Evolutionary conservation across 139 green algal species (phyloP).

Genomic region (Coccomyxa sp.): DNA sequence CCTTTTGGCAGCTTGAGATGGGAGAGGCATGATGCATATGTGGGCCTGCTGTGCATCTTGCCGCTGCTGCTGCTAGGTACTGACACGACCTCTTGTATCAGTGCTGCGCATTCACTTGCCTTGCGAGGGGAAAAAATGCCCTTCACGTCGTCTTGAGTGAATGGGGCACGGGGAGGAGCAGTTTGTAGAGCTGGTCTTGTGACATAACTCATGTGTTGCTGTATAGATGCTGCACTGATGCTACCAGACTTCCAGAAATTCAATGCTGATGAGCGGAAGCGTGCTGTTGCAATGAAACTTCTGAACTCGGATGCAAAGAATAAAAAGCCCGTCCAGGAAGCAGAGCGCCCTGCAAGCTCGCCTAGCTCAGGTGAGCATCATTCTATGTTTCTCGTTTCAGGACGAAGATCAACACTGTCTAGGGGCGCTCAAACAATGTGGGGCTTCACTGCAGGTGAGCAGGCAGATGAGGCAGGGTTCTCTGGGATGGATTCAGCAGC

Average conservation of each 20-base stretch:
- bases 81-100: too few species aligned
- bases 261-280: not conserved
- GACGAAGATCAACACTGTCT: not conserved
- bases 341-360: not conserved
- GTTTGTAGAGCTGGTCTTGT: not conserved
- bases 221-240: not conserved
- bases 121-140: too few species aligned
- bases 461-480: not conserved
- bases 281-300: not conserved
- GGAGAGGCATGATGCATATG: not conserved
- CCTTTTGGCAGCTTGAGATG: slow-evolving; percentile 10
- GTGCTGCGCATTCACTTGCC: too few species aligned
- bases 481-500: not conserved
- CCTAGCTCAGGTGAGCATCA: not conserved
- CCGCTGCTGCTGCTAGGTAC: not conserved
- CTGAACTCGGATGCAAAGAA: not conserved
- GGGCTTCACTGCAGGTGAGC: not conserved
- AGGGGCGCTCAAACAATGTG: not conserved
- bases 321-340: not conserved
- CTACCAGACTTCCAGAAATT: not conserved
- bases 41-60: not conserved
- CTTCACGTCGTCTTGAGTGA: too few species aligned
- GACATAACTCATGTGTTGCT: not conserved
- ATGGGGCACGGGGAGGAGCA: not conserved
- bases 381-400: not conserved